These are phyloP conservation scores for Colletotrichum gigasporum DNA, from an alignment of 2,329 filamentous ascomycete genomes.

Conservation along the genomic window DNA sequence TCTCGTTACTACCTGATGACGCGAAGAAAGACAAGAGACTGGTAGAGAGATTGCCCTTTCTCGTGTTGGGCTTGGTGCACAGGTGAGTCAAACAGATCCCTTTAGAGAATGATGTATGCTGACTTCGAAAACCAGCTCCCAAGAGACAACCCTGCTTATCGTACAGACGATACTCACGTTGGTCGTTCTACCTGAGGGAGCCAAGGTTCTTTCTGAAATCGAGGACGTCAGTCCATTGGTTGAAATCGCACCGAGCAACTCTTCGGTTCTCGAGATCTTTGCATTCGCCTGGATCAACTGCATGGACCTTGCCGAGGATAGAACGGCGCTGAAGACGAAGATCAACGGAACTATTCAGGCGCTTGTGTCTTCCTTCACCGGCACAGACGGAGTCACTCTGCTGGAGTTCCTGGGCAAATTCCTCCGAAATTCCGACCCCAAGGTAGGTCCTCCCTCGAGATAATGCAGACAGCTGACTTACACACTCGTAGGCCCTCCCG, in stretches of 20 bases:
- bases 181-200: constrained; percentile 61
- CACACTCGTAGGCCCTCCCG: constrained; percentile 53
- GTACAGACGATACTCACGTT: constrained; percentile 67
- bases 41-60: constrained; percentile 59
- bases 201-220: constrained; percentile 55
- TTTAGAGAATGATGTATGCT: not conserved
- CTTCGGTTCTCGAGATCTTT: constrained; percentile 65
- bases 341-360: constrained; percentile 58
- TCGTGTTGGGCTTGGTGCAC: constrained; percentile 62
- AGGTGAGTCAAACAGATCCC: constrained; percentile 50
- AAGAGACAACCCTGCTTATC: constrained; percentile 61
- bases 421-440: constrained; percentile 57
- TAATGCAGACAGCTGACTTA: constrained; percentile 30
- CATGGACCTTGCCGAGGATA: constrained; percentile 44
- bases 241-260: constrained; percentile 64
- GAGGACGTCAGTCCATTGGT: constrained; percentile 64
- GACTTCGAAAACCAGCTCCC: constrained; percentile 49
- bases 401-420: constrained; percentile 65
- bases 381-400: constrained; percentile 68
- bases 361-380: constrained; percentile 63
- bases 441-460: constrained; percentile 47
- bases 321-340: constrained; percentile 43
- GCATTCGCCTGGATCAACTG: constrained; percentile 65
- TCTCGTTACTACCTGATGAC: constrained; percentile 62
- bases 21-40: constrained; percentile 56